Evolutionary conservation across 257 asterid genomes (phyloP).

Genomic region (Solanum pimpinellifolium): DNA sequence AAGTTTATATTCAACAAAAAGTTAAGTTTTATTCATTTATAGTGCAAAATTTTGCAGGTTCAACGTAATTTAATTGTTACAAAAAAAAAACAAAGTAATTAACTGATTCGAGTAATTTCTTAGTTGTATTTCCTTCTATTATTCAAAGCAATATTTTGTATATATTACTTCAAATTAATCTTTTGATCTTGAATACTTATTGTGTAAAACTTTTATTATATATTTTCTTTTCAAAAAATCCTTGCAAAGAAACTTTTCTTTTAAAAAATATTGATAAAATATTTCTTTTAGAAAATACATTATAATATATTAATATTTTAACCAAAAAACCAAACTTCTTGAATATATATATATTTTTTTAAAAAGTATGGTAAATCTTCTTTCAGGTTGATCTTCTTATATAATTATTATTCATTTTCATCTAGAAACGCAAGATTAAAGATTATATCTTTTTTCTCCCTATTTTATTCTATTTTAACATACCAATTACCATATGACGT

Average conservation of each 20-base stretch:
- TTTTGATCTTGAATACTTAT: not conserved
- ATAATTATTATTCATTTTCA: not conserved
- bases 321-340: too few species aligned
- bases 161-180: not conserved
- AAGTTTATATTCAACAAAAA: not conserved
- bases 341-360: too few species aligned
- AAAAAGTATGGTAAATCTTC: not conserved
- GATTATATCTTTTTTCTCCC: not conserved
- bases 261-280: too few species aligned
- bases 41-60: not conserved
- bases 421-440: not conserved
- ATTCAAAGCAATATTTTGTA: not conserved
- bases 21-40: not conserved
- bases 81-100: not conserved
- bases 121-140: not conserved
- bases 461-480: too few species aligned
- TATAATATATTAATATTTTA: too few species aligned
- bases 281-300: too few species aligned
- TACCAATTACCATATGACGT: too few species aligned
- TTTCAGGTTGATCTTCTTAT: not conserved
- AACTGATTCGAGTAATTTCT: not conserved
- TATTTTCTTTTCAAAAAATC: too few species aligned
- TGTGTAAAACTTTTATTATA: too few species aligned
- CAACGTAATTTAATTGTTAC: not conserved
- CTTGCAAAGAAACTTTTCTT: too few species aligned